A percentile compares a stretch with the other conserved stretches of the same genome.
phyloP scores from a whole-genome alignment of 2,329 filamentous ascomycete genomes.

The Paraphaeosphaeria sporulosa region DNA sequence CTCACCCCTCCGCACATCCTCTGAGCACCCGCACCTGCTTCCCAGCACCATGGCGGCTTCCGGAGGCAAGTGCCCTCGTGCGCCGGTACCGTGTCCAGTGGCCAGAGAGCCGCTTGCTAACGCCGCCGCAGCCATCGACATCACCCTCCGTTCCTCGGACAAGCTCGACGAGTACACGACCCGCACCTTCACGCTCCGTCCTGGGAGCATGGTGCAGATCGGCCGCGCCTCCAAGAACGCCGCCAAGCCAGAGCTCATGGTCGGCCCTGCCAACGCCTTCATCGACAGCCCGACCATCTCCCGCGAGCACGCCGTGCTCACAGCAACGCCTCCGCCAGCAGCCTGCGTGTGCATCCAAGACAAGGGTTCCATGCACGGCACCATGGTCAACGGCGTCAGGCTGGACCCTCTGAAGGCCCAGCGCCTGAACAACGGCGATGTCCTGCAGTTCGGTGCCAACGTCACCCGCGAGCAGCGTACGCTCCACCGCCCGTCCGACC shows the following conservation, averaged over 20 bases:
- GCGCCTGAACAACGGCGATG: conserved; percentile 40
- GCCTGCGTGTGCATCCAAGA: conserved; percentile 60
- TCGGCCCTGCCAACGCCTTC: conserved; percentile 65
- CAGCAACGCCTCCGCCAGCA: conserved; percentile 21
- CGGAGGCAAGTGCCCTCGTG: conserved; percentile 6
- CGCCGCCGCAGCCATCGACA: conserved; percentile 33
- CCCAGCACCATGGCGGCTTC: conserved; percentile 13
- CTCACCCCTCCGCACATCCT: background rate
- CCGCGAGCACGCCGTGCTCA: conserved; percentile 67
- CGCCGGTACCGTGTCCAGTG: background rate
- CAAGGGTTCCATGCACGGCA: conserved; percentile 68
- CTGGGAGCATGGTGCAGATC: conserved; percentile 42
- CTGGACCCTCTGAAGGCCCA: conserved; percentile 33
- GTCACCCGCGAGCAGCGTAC: conserved; percentile 46
- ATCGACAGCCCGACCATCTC: conserved; percentile 78
- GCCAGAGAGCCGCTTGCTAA: conserved; percentile 1
- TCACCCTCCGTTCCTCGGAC: conserved; percentile 41
- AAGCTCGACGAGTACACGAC: conserved; percentile 51
- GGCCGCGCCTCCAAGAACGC: conserved; percentile 54
- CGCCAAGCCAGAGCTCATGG: conserved; percentile 50
- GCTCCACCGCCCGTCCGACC: conserved; percentile 10
- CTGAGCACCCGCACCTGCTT: background rate
- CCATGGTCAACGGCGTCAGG: conserved; percentile 58
- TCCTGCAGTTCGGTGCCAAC: conserved; percentile 46
- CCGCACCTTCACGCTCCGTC: conserved; percentile 40